Evolutionary conservation across 805 yeast genomes (phyloP), one percentile per base, ranked within the genome.

Genomic region (Saccharomyces mikatae): DNA sequence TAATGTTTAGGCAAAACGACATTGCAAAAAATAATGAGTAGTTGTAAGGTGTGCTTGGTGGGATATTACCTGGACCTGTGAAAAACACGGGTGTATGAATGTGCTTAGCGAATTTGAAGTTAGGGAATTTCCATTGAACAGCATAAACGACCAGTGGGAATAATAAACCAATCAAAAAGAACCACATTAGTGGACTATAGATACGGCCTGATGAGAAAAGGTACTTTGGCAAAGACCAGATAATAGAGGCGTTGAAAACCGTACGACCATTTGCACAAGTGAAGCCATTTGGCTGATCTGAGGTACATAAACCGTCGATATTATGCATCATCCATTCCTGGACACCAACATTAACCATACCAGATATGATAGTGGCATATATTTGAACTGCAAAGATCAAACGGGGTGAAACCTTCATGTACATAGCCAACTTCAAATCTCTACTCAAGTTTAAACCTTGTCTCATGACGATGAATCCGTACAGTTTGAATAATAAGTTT

Each of bases 41-140:
- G 66, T 82, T 83, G 67, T 83, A 84, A 29, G 87, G 82, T 4
- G 89, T 83, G 41, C 87, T 85, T 46, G 92, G 91, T 14, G 92
- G 91, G 61, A 84, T 80, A 60, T 76, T 74, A 48, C 83, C 84
- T n/a, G 80, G 69, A 6, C 81, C 78, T 21, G 77, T 73, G 61
- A 87, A 77, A 52, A 88, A 83, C 10, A 84, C 83, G 0, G 90
- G 88, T 2, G 84, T 79, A 54, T 80, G 80, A 56, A 80, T 73
- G 56, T 74, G 72, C 27, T 70, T 70, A 41, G 66, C 54, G 53
- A 57, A 76, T 26, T 58, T 62, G 49, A 58, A 52, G 13, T 62
- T 58, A 26, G 74, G 76, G 49, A 57, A 58, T 49, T 53, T 58
- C 56, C 60, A 64, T 54, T 69, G 68, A 17, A 69, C 22, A 27